Conservation (phyloP, 768 basidiomycete species). For the Mycena galericulata region DNA sequence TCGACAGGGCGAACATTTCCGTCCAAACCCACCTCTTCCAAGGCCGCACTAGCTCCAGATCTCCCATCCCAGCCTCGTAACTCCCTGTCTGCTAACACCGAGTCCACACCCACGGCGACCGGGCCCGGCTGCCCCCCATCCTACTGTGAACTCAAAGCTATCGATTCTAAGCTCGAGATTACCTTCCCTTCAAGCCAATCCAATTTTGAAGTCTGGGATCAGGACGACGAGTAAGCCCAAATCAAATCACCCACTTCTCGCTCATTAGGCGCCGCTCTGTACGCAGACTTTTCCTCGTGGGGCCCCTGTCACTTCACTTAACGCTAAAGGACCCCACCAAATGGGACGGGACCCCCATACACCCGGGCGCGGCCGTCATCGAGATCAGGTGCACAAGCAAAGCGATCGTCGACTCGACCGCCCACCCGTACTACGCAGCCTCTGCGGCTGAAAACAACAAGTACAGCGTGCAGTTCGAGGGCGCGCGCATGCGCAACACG, state of each 20-base stretch:
- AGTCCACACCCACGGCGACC: slow-evolving; percentile 18
- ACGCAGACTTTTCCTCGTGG: slow-evolving; percentile 37
- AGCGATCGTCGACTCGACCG: slow-evolving; percentile 33
- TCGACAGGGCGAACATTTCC: too few species aligned
- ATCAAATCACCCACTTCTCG: too few species aligned
- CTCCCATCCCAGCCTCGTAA: not conserved
- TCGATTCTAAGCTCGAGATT: slow-evolving; percentile 28
- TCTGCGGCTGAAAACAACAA: slow-evolving; percentile 3
- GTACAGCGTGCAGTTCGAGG: slow-evolving; percentile 27
- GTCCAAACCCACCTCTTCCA: not conserved
- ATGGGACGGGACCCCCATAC: slow-evolving; percentile 45
- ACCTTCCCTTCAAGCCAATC: slow-evolving; percentile 16
- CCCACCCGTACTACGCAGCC: slow-evolving; percentile 35
- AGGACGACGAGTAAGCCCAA: slow-evolving; percentile 33
- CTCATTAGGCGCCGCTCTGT: not conserved
- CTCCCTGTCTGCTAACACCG: slow-evolving; percentile 26
- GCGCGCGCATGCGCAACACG: slow-evolving; percentile 18
- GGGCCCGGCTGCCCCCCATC: slow-evolving; percentile 28
- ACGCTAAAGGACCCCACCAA: slow-evolving; percentile 44
- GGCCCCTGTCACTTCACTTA: slow-evolving; percentile 47
- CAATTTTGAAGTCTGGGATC: slow-evolving; percentile 36
- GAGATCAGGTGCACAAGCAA: slow-evolving; percentile 47
- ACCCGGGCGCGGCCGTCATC: slow-evolving; percentile 48
- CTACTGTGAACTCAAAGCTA: slow-evolving; percentile 19
- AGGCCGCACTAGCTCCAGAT: not conserved